Evolutionary conservation across 2,329 filamentous ascomycete species (phyloP).

Genomic region (Diplodia sapinea): DNA sequence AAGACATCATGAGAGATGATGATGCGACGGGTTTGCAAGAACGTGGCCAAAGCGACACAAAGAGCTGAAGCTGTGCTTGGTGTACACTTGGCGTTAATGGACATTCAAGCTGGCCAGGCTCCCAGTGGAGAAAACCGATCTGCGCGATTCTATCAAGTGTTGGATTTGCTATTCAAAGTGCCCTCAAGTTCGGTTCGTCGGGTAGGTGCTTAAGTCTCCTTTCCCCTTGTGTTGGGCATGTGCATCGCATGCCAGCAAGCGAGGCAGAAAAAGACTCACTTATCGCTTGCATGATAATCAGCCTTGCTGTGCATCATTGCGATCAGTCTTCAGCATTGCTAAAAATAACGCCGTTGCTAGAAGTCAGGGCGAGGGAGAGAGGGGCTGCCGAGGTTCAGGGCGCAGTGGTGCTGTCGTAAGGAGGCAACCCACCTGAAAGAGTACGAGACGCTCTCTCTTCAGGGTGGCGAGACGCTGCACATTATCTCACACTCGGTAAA

Average conservation of each 20-base stretch:
- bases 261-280: background rate
- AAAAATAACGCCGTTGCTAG: conserved; percentile 5
- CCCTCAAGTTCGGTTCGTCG: background rate
- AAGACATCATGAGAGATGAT: background rate
- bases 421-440: background rate
- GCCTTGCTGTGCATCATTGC: too few species aligned
- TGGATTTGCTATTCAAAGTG: conserved; percentile 2
- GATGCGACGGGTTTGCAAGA: background rate
- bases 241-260: conserved; percentile 1
- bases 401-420: too few species aligned
- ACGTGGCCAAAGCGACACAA: background rate
- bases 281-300: background rate
- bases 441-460: background rate
- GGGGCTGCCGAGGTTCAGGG: background rate
- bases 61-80: background rate
- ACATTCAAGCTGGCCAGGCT: background rate
- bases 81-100: background rate
- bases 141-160: background rate
- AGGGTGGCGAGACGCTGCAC: conserved; percentile 22
- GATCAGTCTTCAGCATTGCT: background rate
- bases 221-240: background rate
- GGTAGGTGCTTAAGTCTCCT: conserved; percentile 9
- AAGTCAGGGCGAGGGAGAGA: background rate
- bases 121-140: background rate
- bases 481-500: conserved; percentile 9